phyloP scores from a whole-genome alignment of 169 alveolate genomes.

The Miamiensis avidus region DNA sequence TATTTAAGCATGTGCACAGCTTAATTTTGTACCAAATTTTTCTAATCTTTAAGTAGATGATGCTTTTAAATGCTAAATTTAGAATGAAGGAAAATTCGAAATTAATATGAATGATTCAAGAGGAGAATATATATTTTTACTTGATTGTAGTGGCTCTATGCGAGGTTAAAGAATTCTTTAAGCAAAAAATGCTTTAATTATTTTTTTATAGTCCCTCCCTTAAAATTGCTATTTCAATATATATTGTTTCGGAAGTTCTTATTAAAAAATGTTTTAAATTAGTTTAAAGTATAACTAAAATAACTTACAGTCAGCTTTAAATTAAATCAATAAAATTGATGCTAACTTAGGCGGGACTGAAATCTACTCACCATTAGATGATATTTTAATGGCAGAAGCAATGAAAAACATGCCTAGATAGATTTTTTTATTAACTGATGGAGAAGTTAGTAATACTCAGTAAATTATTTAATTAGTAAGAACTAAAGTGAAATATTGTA shows the following conservation, averaged over 20 bases:
- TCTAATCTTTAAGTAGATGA: not conserved
- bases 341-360: constrained; percentile 76
- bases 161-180: constrained; percentile 24
- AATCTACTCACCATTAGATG: constrained; percentile 45
- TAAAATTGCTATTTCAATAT: constrained; percentile 39
- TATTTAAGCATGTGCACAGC: not conserved
- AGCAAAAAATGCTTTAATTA: constrained; percentile 48
- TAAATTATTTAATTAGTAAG: constrained; percentile 48
- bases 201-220: constrained; percentile 55
- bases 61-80: not conserved
- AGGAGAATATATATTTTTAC: constrained; percentile 47
- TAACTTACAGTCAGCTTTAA: constrained; percentile 25
- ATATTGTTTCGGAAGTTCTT: constrained; percentile 40
- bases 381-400: constrained; percentile 3
- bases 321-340: not conserved
- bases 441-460: constrained; percentile 47
- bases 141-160: constrained; percentile 69
- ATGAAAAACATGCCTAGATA: constrained; percentile 39
- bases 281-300: constrained; percentile 25
- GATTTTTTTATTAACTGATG: constrained; percentile 72
- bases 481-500: constrained; percentile 27
- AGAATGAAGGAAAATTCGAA: not conserved
- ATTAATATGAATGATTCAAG: not conserved
- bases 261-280: not conserved
- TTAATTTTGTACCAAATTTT: not conserved